phyloP scores from a whole-genome alignment of 345 rosid species.

The Hypericum androsaemum region DNA sequence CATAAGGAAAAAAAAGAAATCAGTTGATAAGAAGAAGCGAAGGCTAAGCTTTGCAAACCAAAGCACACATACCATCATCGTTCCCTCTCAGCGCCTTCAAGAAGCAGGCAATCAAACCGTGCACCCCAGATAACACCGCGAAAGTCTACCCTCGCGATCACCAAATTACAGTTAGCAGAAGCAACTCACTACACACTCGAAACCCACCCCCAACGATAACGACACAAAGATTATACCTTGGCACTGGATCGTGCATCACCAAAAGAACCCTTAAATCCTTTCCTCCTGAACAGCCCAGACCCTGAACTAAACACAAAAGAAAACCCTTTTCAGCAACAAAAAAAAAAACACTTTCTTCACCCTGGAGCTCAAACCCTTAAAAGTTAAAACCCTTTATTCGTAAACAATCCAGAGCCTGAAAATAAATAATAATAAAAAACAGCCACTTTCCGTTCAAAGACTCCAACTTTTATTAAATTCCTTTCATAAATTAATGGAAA shows the following conservation, averaged over 20 bases:
- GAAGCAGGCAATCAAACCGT: slow-evolving; percentile 66
- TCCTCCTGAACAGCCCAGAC: slow-evolving; percentile 68
- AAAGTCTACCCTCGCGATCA: slow-evolving; percentile 32
- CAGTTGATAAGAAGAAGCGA: not conserved
- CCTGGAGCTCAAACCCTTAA: too few species aligned
- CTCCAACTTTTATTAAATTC: too few species aligned
- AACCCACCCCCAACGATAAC: not conserved
- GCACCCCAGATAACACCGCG: slow-evolving; percentile 62
- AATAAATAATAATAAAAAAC: too few species aligned
- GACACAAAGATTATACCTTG: slow-evolving; percentile 34
- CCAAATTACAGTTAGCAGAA: not conserved
- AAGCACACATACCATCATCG: slow-evolving; percentile 94
- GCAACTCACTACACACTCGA: too few species aligned
- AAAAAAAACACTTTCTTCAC: too few species aligned
- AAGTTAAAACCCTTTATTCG: too few species aligned
- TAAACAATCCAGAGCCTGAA: too few species aligned
- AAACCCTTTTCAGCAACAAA: too few species aligned
- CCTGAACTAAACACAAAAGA: slow-evolving; percentile 38
- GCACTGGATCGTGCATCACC: slow-evolving; percentile 80
- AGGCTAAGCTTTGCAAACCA: slow-evolving; percentile 1
- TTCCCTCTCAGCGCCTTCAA: slow-evolving; percentile 72
- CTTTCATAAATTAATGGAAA: too few species aligned
- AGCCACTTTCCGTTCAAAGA: too few species aligned
- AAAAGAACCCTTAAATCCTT: slow-evolving; percentile 74
- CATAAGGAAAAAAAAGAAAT: not conserved